Percentiles rank a stretch among this genome's conserved stretches.
These are phyloP conservation scores for Poronia punctata DNA, from an alignment of 495 filamentous ascomycete genomes.

Conservation along the genomic window DNA sequence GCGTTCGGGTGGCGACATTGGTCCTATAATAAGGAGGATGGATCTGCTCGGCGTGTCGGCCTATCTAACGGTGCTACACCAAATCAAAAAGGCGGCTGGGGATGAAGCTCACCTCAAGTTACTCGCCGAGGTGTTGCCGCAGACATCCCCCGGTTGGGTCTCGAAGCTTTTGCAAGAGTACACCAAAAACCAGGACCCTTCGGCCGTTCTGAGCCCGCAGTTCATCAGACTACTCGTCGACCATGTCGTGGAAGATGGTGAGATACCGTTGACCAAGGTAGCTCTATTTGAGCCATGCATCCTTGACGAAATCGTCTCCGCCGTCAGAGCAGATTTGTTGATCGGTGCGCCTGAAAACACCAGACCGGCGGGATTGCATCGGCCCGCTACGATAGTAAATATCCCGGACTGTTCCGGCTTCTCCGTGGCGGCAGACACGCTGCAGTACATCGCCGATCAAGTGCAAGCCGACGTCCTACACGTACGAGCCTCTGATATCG, in stretches of 20 bases:
- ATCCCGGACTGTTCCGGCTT: slow-evolving; percentile 29
- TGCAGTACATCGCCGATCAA: slow-evolving; percentile 47
- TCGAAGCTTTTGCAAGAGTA: slow-evolving; percentile 1
- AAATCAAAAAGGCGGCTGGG: slow-evolving; percentile 1
- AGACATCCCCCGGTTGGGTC: slow-evolving; percentile 8
- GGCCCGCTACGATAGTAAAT: slow-evolving; percentile 32
- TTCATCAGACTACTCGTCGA: slow-evolving; percentile 3
- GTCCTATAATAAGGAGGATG: slow-evolving; percentile 7
- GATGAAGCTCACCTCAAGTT: slow-evolving; percentile 6
- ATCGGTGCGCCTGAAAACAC: slow-evolving; percentile 17
- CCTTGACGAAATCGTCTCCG: slow-evolving; percentile 29
- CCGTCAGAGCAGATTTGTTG: slow-evolving; percentile 28
- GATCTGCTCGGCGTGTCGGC: slow-evolving; percentile 12
- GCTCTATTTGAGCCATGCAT: slow-evolving; percentile 12
- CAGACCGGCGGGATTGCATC: slow-evolving; percentile 18
- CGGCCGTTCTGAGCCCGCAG: neutral
- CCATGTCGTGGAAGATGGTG: neutral
- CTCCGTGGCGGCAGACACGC: slow-evolving; percentile 22
- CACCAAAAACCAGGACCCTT: neutral
- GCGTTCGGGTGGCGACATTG: neutral
- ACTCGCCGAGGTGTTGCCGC: slow-evolving; percentile 3
- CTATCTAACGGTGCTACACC: slow-evolving; percentile 9
- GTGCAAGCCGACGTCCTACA: slow-evolving; percentile 68
- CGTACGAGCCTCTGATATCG: slow-evolving; percentile 72
- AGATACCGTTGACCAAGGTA: slow-evolving; percentile 6